Percentiles rank a stretch among this genome's conserved stretches.
phyloP scores from a whole-genome alignment of 2,329 filamentous ascomycete species.

The Drechmeria coniospora region DNA sequence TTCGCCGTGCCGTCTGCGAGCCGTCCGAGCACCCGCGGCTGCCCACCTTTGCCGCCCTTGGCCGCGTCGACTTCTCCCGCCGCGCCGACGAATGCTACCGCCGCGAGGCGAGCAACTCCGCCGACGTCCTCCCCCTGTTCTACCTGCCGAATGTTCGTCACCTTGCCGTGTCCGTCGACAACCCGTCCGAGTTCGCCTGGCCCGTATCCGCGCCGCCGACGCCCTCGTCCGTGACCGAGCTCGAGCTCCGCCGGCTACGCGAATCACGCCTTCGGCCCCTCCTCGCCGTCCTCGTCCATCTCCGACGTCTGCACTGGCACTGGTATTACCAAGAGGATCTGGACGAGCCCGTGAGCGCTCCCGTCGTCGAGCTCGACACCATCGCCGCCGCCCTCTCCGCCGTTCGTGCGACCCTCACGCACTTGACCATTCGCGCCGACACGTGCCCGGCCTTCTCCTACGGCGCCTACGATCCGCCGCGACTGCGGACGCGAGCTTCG shows the following conservation, averaged over 20 bases:
- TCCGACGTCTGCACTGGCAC: constrained; percentile 2
- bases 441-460: neutral
- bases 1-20: constrained; percentile 2
- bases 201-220: constrained; percentile 1
- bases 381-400: neutral
- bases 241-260: constrained; percentile 4
- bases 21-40: neutral
- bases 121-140: constrained; percentile 2
- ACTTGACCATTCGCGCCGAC: neutral
- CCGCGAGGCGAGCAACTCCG: constrained; percentile 1
- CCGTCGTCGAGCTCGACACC: constrained; percentile 4
- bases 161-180: constrained; percentile 4
- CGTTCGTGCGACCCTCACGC: neutral
- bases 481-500: neutral
- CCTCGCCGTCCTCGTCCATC: neutral
- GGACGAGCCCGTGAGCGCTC: neutral
- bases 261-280: constrained; percentile 4
- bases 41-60: constrained; percentile 1
- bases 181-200: constrained; percentile 4
- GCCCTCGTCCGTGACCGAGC: neutral
- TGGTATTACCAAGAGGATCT: constrained; percentile 4
- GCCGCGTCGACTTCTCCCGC: neutral
- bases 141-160: constrained; percentile 3
- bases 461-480: neutral
- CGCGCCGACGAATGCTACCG: neutral